A percentile compares a stretch with the other conserved stretches of the same genome.
Evolutionary conservation across 768 basidiomycete species (phyloP).

Genomic region (Serendipita sp.): DNA sequence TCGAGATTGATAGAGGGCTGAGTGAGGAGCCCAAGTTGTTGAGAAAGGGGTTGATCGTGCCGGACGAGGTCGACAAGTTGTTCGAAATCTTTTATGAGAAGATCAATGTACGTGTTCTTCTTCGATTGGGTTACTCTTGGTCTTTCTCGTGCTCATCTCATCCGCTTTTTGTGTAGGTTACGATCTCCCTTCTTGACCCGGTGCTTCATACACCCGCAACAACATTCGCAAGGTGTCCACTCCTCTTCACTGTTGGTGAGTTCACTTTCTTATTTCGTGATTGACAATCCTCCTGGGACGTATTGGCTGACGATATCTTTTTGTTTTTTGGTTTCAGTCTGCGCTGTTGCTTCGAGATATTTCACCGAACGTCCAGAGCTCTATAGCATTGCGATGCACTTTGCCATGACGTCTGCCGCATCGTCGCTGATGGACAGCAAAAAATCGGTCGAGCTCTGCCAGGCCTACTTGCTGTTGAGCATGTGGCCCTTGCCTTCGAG

Average conservation of each 20-base stretch:
- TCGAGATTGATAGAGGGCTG: slow-evolving; percentile 3
- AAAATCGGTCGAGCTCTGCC: slow-evolving; percentile 60
- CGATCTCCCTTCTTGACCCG: slow-evolving; percentile 23
- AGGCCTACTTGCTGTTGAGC: slow-evolving; percentile 56
- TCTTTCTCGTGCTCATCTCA: neutral
- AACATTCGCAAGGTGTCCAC: slow-evolving; percentile 25
- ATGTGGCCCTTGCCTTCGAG: slow-evolving; percentile 34
- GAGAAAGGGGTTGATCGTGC: slow-evolving; percentile 32
- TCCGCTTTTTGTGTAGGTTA: slow-evolving; percentile 10
- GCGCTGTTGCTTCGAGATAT: slow-evolving; percentile 53
- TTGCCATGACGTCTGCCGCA: slow-evolving; percentile 46
- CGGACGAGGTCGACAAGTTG: slow-evolving; percentile 34
- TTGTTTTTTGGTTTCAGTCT: slow-evolving; percentile 33
- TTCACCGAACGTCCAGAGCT: slow-evolving; percentile 40
- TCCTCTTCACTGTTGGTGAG: slow-evolving; percentile 21
- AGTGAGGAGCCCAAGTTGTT: slow-evolving; percentile 28
- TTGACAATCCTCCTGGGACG: too few species aligned
- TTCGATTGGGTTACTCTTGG: neutral
- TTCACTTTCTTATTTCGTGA: too few species aligned
- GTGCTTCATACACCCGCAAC: slow-evolving; percentile 26
- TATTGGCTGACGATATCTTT: slow-evolving; percentile 36
- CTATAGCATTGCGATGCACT: slow-evolving; percentile 41
- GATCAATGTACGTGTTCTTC: slow-evolving; percentile 13
- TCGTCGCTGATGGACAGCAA: slow-evolving; percentile 43
- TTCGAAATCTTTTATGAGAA: slow-evolving; percentile 27